phyloP scores from a whole-genome alignment of 345 rosid genomes.

The Heritiera fomes region DNA sequence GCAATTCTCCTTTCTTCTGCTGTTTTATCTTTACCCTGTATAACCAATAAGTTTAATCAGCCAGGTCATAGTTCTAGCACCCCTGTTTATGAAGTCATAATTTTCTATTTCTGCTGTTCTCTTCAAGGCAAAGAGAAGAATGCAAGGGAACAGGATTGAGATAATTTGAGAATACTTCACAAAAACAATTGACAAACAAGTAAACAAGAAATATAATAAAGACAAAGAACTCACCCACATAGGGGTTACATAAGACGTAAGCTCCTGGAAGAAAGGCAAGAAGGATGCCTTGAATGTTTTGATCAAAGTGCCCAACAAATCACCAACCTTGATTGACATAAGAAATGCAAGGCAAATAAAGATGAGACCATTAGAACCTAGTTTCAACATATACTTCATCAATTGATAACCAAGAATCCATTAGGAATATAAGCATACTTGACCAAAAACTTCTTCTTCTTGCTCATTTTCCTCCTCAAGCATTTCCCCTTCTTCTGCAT shows the following conservation, averaged over 20 bases:
- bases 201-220: not conserved
- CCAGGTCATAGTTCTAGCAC: not conserved
- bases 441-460: slow-evolving; percentile 75
- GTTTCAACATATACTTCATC: not conserved
- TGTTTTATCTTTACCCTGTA: slow-evolving; percentile 68
- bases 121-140: not conserved
- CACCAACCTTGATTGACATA: slow-evolving; percentile 55
- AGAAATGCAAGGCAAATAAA: slow-evolving; percentile 20
- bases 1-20: slow-evolving; percentile 75
- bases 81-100: not conserved
- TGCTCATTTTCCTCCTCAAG: slow-evolving; percentile 71
- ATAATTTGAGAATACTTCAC: not conserved
- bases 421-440: slow-evolving; percentile 34
- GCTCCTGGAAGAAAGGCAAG: slow-evolving; percentile 63
- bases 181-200: slow-evolving; percentile 4
- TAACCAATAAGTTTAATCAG: slow-evolving; percentile 18
- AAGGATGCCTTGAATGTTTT: slow-evolving; percentile 64
- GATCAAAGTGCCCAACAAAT: slow-evolving; percentile 65
- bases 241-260: slow-evolving; percentile 65
- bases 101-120: not conserved
- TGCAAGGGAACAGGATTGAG: not conserved
- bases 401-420: not conserved
- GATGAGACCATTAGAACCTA: slow-evolving; percentile 11
- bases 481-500: slow-evolving; percentile 68
- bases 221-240: slow-evolving; percentile 63